Conservation (phyloP, 805 yeast species). For the Kodamaea leandrae region DNA sequence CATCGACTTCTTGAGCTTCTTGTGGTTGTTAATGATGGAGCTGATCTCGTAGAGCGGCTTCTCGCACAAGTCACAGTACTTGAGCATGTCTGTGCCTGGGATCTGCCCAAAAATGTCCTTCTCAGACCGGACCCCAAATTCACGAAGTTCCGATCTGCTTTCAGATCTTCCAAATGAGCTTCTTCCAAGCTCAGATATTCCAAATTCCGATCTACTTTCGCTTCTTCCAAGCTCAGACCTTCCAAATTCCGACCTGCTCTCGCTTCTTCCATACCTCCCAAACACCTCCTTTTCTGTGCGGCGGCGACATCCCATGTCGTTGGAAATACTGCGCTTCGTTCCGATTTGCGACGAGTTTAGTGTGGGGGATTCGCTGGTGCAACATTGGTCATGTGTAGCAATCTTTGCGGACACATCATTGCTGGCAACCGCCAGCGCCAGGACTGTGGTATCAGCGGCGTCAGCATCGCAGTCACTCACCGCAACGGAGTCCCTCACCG, state of each 20-base stretch:
- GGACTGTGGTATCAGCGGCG: too few relatives aligned
- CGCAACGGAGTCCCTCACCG: too few relatives aligned
- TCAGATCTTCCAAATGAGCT: background rate
- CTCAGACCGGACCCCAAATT: background rate
- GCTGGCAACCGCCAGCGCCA: too few relatives aligned
- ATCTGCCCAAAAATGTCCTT: constrained; percentile 32
- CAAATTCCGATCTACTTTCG: too few relatives aligned
- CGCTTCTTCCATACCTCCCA: too few relatives aligned
- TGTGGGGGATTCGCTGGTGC: too few relatives aligned
- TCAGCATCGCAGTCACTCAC: too few relatives aligned
- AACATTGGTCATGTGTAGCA: too few relatives aligned
- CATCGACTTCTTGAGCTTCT: constrained; percentile 12
- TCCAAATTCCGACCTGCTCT: too few relatives aligned
- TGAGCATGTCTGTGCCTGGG: constrained; percentile 39
- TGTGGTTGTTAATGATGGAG: constrained; percentile 34
- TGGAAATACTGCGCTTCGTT: constrained; percentile 10
- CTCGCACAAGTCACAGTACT: constrained; percentile 67
- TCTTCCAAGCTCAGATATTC: background rate
- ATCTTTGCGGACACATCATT: too few relatives aligned
- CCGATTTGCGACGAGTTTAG: too few relatives aligned
- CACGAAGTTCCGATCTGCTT: background rate
- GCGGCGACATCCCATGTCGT: constrained; percentile 7
- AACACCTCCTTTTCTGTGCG: constrained; percentile 1
- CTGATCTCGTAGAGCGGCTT: constrained; percentile 62
- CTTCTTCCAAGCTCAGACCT: too few relatives aligned